Evolutionary conservation across 139 green algal species (phyloP).

Genomic region (Coelastrella sp.): DNA sequence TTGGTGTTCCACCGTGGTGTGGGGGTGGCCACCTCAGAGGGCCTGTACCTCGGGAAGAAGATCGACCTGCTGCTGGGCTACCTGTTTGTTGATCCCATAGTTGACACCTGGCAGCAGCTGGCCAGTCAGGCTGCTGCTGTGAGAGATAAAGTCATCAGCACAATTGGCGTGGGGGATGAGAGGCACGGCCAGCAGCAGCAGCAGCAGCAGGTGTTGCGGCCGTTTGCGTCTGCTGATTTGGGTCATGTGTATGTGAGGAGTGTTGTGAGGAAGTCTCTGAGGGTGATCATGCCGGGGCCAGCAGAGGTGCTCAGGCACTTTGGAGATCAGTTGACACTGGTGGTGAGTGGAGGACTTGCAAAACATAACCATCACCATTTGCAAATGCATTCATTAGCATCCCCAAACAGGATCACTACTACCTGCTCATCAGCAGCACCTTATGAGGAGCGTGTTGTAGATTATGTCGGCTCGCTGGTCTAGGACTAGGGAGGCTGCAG

Average conservation of each 20-base stretch:
- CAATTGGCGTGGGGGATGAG: neutral
- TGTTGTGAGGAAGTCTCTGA: conserved; percentile 11
- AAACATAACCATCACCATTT: too few species aligned
- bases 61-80: conserved; percentile 20
- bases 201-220: neutral
- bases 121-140: neutral
- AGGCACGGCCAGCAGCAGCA: neutral
- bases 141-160: neutral
- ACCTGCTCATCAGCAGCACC: too few species aligned
- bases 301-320: neutral
- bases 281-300: conserved; percentile 4
- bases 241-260: neutral
- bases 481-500: too few species aligned
- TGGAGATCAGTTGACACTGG: neutral
- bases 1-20: conserved; percentile 41
- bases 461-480: too few species aligned
- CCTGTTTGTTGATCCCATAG: neutral
- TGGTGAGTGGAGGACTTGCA: neutral
- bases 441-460: too few species aligned
- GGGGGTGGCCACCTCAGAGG: conserved; percentile 4
- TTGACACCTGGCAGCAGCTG: neutral
- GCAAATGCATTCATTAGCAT: too few species aligned
- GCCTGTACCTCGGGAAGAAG: conserved; percentile 33
- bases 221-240: conserved; percentile 20
- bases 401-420: too few species aligned